Base-by-base conservation (phyloP, 1,139 yeast species). In the Pichiaceae sp. region DNA sequence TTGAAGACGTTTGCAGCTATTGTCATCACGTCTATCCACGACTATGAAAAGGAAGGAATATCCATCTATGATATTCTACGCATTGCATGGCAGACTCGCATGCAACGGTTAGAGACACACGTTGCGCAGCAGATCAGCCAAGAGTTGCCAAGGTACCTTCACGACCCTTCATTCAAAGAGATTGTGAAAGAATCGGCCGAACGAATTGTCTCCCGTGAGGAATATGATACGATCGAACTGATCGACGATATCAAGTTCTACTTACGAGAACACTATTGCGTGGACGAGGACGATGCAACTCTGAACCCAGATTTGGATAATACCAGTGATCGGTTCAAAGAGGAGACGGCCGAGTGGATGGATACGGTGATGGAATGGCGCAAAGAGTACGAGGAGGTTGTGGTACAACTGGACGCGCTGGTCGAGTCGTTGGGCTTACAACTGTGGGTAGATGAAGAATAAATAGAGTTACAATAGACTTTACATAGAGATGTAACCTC, bases 181-280 rank as follows among this genome's bases (percentile, higher is more conserved):
- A 56, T 70, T 11, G 64, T 74, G 6, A 12, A 52, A 17, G 69
- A 47, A 66, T 72, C 82, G 50, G 82, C 93, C 0, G 50, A 54
- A 11, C 62, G 86, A 47, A 80, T 83, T 39, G 53, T 66, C 17
- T 60, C 59, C 15, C 68, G 93, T 53, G 78, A 83, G 48, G 83
- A 75, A 41, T 78, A 84, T 0, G 94, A 83, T 57, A 79, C 93
- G 1, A 79, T 83, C 53, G 94, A 83, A 50, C 60, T 83, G 45
- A 63, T 83, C 29, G 94, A 83, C 58, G 94, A 83, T 58, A 77
- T 83, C 9, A 63, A 89, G 42, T 83, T 70, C 54, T 80, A 77
- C 46, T 56, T 83, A 38, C 59, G 69, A 3, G 68, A 70, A 49
- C 74, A 71, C 45, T 70, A 70, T 39, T 56, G 56, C 7, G 53